These are phyloP conservation scores for Rhazya stricta DNA, from an alignment of 257 asterid species.

Conservation along the genomic window DNA sequence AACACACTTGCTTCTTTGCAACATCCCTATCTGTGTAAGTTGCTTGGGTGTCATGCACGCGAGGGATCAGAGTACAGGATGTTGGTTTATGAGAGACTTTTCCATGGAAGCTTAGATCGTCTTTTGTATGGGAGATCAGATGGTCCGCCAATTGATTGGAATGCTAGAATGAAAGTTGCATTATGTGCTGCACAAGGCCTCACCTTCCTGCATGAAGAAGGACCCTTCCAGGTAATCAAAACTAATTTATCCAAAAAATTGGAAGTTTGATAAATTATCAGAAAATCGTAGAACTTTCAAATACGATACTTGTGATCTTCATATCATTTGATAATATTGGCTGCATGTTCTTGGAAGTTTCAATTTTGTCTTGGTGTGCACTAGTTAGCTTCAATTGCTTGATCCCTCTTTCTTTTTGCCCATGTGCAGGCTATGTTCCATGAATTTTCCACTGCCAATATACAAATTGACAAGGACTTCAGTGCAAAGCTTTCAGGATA, in stretches of 20 bases:
- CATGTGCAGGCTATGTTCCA: conserved; percentile 86
- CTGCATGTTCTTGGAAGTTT: conserved; percentile 10
- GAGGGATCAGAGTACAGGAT: conserved; percentile 76
- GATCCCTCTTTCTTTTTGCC: conserved; percentile 14
- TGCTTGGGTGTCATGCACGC: conserved; percentile 86
- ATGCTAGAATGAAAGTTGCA: conserved; percentile 84
- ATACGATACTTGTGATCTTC: not conserved
- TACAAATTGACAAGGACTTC: conserved; percentile 91
- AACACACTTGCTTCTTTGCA: conserved; percentile 75
- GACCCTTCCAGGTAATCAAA: conserved; percentile 82
- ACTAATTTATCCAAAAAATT: conserved; percentile 7
- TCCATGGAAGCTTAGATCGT: conserved; percentile 85
- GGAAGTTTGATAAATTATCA: not conserved
- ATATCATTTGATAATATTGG: not conserved
- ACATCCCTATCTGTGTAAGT: conserved; percentile 69
- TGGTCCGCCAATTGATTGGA: conserved; percentile 96
- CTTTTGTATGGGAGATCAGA: conserved; percentile 81
- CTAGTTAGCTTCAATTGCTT: conserved; percentile 10
- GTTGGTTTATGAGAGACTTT: conserved; percentile 84
- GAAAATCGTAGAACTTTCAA: not conserved
- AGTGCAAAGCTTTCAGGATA: conserved; percentile 96
- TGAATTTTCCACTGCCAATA: conserved; percentile 78
- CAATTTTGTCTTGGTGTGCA: not conserved
- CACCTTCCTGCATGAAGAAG: conserved; percentile 95
- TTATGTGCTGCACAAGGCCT: conserved; percentile 89